Evolutionary conservation across 495 filamentous ascomycete species (phyloP), one percentile per base, ranked within the genome.

Genomic region (Apiosordaria backusii): DNA sequence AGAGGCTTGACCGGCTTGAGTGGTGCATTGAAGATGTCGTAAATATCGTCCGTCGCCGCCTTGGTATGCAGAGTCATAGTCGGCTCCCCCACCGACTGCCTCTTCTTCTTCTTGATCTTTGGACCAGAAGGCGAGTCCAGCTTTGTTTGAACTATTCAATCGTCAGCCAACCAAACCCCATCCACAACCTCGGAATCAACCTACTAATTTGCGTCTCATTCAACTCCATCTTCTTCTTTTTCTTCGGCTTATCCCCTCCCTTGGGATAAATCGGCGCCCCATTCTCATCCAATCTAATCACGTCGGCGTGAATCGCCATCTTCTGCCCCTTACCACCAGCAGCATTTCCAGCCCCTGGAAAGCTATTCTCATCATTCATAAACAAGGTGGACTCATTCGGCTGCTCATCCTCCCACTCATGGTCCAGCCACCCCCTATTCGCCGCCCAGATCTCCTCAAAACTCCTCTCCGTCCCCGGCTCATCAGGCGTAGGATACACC

Each of bases 41-140:
- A 96, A 59, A 99, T 97, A 68, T 98, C 96, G 72, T 98, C 93
- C 59, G 92, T 97, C 1, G 95, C 95, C 62, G 93, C 94, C 61
- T 87, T 91, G 19, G 95, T 99, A 72, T 97, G 91, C 68, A 99
- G 85, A 1, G 95, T 99, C 93, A 99, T 97, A 1, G 95, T 99
- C 25, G 92, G 91, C 73, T 97, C 92, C 2, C 84, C 68, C 4
- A 65, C 76, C 15, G 85, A 84, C 24, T 71, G 74, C 22, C 74
- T 77, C 74, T 89, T 91, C 79, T 91, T 93, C 58, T 84, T 88
- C 35, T 45, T 45, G 9, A 45, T 83, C 74, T 92, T 96, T 1
- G 87, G 86, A 16, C 86, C 85, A 0, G 90, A 89, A 1, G 93
- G 93, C 13, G 93, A 97, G 68, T 91, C 90, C 53, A 97, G 82